phyloP scores from a whole-genome alignment of 305 asterid species.

The Fraxinus paxiana region DNA sequence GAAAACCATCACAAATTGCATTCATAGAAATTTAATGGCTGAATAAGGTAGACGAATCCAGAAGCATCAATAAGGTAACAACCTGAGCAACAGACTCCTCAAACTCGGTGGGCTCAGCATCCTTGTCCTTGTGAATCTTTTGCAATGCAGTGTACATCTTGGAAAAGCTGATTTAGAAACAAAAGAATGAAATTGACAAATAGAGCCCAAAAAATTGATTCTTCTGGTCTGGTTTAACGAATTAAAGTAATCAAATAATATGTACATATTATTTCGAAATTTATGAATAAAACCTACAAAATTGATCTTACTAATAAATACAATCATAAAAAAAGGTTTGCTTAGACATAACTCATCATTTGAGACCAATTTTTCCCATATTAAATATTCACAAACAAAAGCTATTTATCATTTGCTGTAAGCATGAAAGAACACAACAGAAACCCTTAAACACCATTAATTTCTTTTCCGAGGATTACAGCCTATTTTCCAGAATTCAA shows the following conservation, averaged over 20 bases:
- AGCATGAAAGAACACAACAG: neutral
- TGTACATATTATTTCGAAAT: neutral
- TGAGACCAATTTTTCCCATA: neutral
- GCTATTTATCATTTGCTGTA: neutral
- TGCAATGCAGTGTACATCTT: slow-evolving; percentile 36
- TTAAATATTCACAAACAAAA: neutral
- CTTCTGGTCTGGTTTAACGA: neutral
- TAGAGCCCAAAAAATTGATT: neutral
- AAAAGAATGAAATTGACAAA: neutral
- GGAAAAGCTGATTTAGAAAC: slow-evolving; percentile 17
- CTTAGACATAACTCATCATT: neutral
- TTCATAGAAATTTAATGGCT: neutral
- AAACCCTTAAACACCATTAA: neutral
- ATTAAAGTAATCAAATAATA: neutral
- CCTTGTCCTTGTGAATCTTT: slow-evolving; percentile 42
- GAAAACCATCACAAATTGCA: neutral
- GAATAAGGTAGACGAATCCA: neutral
- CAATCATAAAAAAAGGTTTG: neutral
- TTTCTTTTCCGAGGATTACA: neutral
- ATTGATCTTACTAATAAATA: neutral
- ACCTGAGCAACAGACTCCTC: slow-evolving; percentile 49
- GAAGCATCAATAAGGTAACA: neutral
- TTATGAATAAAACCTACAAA: neutral
- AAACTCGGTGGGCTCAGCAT: slow-evolving; percentile 41
- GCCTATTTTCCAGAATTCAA: neutral